Evolutionary conservation across 2,329 filamentous ascomycete genomes (phyloP), one percentile per base, ranked within the genome.

Genomic region (Colletotrichum kahawae): DNA sequence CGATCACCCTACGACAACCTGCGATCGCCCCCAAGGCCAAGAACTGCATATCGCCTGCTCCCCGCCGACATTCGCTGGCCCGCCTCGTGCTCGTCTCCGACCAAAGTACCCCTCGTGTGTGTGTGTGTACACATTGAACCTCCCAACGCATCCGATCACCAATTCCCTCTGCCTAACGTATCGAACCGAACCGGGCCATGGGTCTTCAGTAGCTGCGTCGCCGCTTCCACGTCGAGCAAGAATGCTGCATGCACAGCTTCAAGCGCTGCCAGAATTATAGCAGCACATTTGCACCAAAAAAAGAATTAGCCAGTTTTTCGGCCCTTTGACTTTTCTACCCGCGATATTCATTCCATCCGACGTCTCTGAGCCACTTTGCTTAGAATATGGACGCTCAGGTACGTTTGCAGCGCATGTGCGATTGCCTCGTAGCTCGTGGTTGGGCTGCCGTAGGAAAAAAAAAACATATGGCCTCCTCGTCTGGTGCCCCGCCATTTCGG

Each of bases 371-470:
- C 76, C 56, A 67, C 68, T 69, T 48, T 38, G 77, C 73, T 77
- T 78, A 78, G 78, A 87, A 80, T 77, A 88, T 88, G 87, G 86
- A 88, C 82, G 86, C 84, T 83, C 87, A 88, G 86, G 87, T 88
- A 82, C 77, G 84, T 82, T 74, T 77, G 74, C 74, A 77, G 75
- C 76, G 70, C 73, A 77, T 76, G 68, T 67, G 70, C 74, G 71
- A 31, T 75, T 48, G 18, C 63, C 33, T 27, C 27, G 56, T 34
- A 51, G 43, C 43, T 51, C 43, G 43, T 38, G 60, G n/a, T 43
- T 63, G 21, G 43, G 60, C 66, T 75, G 66, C 71, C 57, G 56
- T 51, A 73, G 67, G 38, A 34, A 14, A 33, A 62, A 60, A 21
- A 51, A 51, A 51, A 21, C 18, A 48, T 48, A 51, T 21, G 43